Evolutionary conservation across 768 basidiomycete genomes (phyloP).

Genomic region (Heimioporus sp.): DNA sequence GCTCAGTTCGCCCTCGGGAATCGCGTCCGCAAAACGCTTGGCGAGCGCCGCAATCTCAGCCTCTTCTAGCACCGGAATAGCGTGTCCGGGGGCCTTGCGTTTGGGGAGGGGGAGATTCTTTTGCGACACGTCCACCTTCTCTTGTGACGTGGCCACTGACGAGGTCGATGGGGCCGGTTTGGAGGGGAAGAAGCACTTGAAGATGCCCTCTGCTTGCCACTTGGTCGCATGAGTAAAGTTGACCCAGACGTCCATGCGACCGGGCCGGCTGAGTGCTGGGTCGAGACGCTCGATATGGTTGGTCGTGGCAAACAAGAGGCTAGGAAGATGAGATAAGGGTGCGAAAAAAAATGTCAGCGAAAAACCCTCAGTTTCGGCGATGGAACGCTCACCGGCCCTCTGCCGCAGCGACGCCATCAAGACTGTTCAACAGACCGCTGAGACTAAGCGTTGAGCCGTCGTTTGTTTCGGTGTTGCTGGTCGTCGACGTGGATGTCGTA

Average conservation of each 20-base stretch:
- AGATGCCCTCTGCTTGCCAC: constrained; percentile 91
- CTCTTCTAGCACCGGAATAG: constrained; percentile 70
- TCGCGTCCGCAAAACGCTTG: constrained; percentile 77
- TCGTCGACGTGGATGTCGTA: constrained; percentile 42
- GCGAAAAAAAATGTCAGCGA: constrained; percentile 14
- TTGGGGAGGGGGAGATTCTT: constrained; percentile 67
- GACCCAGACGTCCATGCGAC: constrained; percentile 91
- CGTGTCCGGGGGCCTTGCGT: constrained; percentile 55
- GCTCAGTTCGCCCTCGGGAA: constrained; percentile 86
- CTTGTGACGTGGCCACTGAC: constrained; percentile 13
- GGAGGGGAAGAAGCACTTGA: constrained; percentile 91
- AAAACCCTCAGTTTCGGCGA: constrained; percentile 5
- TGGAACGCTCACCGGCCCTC: constrained; percentile 69
- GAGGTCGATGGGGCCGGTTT: constrained; percentile 28
- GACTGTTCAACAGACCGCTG: constrained; percentile 81
- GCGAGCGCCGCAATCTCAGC: constrained; percentile 75
- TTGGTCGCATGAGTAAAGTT: constrained; percentile 90
- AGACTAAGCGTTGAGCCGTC: constrained; percentile 84
- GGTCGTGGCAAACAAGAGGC: constrained; percentile 86
- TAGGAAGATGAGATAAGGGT: constrained; percentile 24
- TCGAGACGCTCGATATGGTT: constrained; percentile 94
- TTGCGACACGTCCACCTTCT: constrained; percentile 49
- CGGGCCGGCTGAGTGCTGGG: constrained; percentile 83
- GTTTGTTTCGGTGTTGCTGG: constrained; percentile 45
- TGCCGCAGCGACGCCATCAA: constrained; percentile 83